Base-by-base conservation (phyloP, 495 filamentous ascomycete genomes). In the Neurospora sp. region DNA sequence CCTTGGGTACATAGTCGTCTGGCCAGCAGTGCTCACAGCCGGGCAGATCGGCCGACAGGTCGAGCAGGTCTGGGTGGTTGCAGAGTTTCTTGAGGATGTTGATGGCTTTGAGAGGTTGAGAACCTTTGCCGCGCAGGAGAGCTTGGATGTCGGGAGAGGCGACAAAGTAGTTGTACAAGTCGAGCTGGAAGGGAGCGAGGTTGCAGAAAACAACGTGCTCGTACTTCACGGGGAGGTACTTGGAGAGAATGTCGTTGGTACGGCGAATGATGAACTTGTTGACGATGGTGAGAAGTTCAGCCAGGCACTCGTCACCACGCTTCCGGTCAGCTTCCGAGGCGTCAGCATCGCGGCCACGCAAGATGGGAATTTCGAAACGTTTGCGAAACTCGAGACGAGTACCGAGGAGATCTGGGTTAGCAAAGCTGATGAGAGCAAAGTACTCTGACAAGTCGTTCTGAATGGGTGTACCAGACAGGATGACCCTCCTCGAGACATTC, bases 131-230 rank as follows among this genome's bases (percentile, higher is more conserved):
- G 72, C 94, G 88, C 5, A 99, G 88, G 68, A 99, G 85, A 41
- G 91, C 93, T 78, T 94, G 93, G 81, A 99, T 98, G 71, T 97
- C 94, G 0, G 96, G 96, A 70, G 94, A 97, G 68, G 93, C 90
- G 81, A 99, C 93, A 82, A 99, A 99, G 80, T 97, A 90, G 75
- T 96, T 97, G 82, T 99, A 99, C 8, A 99, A 85, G 73, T 90
- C 92, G 61, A 94, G 84, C 79, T 99, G 96, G 83, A 99, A 98
- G 0, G 92, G 90, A 31, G 94, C 91, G 40, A 97, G 87, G 77
- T 96, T 97, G 86, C 96, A 99, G 84, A 99, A 99, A n/a, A 99
- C 96, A 39, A 99, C 96, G 81, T 99, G 96, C 78, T 99, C 96
- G 82, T 99, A 99, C 83, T 99, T 99, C 82, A 98, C 89, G 3